Evolutionary conservation across 2,329 filamentous ascomycete species (phyloP).

Genomic region (Cladosporium sp.): DNA sequence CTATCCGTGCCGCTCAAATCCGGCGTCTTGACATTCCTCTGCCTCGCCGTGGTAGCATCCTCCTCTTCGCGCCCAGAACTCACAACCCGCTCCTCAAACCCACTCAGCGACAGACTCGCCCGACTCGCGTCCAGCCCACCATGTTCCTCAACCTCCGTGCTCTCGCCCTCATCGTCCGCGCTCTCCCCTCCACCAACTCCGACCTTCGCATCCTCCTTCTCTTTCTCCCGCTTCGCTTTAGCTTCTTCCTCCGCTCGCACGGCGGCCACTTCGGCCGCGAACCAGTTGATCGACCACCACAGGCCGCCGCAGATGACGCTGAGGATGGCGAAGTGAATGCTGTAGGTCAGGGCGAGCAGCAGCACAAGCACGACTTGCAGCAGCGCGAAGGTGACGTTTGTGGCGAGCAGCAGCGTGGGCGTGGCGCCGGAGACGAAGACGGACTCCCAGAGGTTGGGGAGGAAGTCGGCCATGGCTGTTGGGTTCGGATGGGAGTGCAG

Average conservation of each 20-base stretch:
- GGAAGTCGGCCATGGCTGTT: constrained; percentile 49
- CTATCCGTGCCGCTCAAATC: constrained; percentile 67
- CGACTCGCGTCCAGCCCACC: constrained; percentile 22
- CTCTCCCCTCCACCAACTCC: constrained; percentile 33
- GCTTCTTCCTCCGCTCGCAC: constrained; percentile 53
- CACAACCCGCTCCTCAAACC: constrained; percentile 21
- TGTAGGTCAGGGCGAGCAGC: constrained; percentile 79
- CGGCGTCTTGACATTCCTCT: constrained; percentile 20
- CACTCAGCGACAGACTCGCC: constrained; percentile 18
- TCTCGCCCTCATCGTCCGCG: constrained; percentile 48
- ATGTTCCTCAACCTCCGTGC: constrained; percentile 43
- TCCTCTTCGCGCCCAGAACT: constrained; percentile 16
- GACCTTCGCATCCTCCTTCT: constrained; percentile 43
- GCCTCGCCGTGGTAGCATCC: constrained; percentile 21
- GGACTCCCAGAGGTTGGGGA: constrained; percentile 82
- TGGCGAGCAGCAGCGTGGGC: constrained; percentile 81
- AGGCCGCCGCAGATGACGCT: constrained; percentile 76
- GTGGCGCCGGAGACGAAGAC: constrained; percentile 93
- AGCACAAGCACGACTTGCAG: constrained; percentile 76
- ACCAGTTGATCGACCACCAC: constrained; percentile 98
- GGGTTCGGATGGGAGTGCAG: not conserved
- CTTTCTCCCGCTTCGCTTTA: constrained; percentile 44
- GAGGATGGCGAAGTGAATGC: constrained; percentile 83
- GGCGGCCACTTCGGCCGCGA: constrained; percentile 65
- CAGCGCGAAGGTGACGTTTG: constrained; percentile 83